Conservation (phyloP, 2,329 filamentous ascomycete genomes). For the Ascochyta viciae-villosae region DNA sequence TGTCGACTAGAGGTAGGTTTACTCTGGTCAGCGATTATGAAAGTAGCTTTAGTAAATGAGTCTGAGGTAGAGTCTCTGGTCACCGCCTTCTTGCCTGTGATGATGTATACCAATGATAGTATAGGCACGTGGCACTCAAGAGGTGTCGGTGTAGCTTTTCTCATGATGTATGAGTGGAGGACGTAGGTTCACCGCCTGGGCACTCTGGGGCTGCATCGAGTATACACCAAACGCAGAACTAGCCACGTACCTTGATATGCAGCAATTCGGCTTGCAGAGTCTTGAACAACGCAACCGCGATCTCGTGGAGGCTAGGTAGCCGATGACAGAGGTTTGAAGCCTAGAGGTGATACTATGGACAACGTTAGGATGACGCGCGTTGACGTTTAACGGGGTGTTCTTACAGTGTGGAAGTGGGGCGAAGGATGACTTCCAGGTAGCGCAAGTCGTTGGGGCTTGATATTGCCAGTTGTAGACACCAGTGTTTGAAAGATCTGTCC, state of each 20-base stretch:
- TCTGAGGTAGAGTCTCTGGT: neutral
- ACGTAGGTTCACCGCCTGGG: constrained; percentile 3
- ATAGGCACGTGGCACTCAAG: neutral
- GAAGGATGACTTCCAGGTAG: neutral
- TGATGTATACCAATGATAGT: neutral
- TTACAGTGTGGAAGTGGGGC: neutral
- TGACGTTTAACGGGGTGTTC: neutral
- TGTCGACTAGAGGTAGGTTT: neutral
- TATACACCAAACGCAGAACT: neutral
- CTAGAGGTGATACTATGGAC: neutral
- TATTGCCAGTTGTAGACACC: neutral
- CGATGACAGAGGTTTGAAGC: neutral
- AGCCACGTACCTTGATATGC: constrained; percentile 3
- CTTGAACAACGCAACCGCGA: neutral
- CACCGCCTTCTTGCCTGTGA: neutral
- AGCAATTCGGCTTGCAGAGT: neutral
- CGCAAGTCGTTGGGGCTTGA: neutral
- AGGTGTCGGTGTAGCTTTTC: constrained; percentile 5
- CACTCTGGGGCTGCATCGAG: neutral
- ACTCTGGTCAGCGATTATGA: neutral
- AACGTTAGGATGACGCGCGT: neutral
- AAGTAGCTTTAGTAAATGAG: neutral
- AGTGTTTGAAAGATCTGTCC: neutral
- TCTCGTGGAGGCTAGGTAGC: neutral
- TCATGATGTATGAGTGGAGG: neutral